Percentiles rank a stretch among this genome's conserved stretches.
These are phyloP conservation scores for Hypoxylon crocopeplum DNA, from an alignment of 495 filamentous ascomycete genomes.

Conservation along the genomic window DNA sequence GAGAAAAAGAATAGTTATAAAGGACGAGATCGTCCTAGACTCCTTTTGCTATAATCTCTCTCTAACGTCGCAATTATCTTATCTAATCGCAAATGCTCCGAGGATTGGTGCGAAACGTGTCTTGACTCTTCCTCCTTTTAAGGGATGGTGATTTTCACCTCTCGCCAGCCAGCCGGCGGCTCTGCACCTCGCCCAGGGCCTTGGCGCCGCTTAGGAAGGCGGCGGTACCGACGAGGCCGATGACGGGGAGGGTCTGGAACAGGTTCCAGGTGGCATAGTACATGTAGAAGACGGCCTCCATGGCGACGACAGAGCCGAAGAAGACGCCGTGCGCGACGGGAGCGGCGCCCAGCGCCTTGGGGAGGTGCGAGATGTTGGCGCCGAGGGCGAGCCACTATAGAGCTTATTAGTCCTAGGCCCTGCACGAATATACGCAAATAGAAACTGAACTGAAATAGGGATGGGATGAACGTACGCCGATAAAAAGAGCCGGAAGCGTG, in stretches of 20 bases:
- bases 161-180: constrained; percentile 79
- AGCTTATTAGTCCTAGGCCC: neutral
- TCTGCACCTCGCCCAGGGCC: constrained; percentile 91
- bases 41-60: no score
- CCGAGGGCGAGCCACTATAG: constrained; percentile 82
- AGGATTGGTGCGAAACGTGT: no score
- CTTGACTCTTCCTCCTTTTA: no score
- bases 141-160: no score
- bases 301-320: constrained; percentile 79
- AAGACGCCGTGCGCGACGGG: constrained; percentile 83
- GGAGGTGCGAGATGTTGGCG: constrained; percentile 81
- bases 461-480: constrained; percentile 62
- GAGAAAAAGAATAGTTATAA: no score
- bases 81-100: no score
- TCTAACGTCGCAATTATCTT: no score
- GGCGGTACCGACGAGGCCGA: constrained; percentile 68
- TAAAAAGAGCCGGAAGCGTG: constrained; percentile 73
- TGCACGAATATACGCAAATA: no score
- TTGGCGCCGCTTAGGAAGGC: constrained; percentile 89
- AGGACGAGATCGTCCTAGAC: no score
- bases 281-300: constrained; percentile 92
- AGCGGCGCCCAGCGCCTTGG: constrained; percentile 72
- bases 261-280: constrained; percentile 95
- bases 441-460: no score
- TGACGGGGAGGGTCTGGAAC: constrained; percentile 85